These are phyloP conservation scores for Saccharata proteae DNA, from an alignment of 2,329 filamentous ascomycete genomes.

Conservation along the genomic window DNA sequence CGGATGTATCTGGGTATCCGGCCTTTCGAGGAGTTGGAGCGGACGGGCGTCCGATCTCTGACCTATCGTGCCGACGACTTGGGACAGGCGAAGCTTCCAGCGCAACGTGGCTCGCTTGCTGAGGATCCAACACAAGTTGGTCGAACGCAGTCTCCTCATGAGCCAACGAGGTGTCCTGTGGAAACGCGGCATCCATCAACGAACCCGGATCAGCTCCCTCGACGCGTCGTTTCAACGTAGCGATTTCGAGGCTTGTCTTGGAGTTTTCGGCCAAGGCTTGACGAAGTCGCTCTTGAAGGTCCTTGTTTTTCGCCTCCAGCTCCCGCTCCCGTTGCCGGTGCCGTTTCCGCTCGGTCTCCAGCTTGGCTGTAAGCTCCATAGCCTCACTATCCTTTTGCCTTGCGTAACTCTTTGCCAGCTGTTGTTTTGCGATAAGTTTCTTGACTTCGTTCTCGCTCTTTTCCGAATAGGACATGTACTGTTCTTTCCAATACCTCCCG, in stretches of 20 bases:
- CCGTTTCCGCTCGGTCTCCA: constrained; percentile 56
- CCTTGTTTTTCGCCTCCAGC: constrained; percentile 46
- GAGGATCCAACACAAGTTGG: constrained; percentile 6
- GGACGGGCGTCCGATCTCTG: no score
- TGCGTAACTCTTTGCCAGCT: constrained; percentile 66
- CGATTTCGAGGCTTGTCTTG: constrained; percentile 20
- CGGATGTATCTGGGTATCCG: neutral
- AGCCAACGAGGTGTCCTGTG: neutral
- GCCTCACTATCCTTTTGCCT: constrained; percentile 66
- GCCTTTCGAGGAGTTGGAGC: no score
- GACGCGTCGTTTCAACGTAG: constrained; percentile 21
- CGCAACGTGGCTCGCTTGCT: constrained; percentile 4
- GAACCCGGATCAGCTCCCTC: constrained; percentile 15
- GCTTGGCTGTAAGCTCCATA: constrained; percentile 49
- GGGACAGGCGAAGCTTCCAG: constrained; percentile 7
- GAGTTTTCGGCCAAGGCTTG: constrained; percentile 21
- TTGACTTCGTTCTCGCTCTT: constrained; percentile 63
- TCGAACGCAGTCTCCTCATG: constrained; percentile 6
- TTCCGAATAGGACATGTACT: constrained; percentile 61
- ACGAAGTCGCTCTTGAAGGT: constrained; percentile 26
- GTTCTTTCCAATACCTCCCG: constrained; percentile 67
- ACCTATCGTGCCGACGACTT: neutral
- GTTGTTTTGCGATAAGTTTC: constrained; percentile 68
- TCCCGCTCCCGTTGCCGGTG: constrained; percentile 53
- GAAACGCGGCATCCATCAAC: neutral